These are phyloP conservation scores for Suhomyces sp. DNA, from an alignment of 805 yeast genomes.

Conservation along the genomic window DNA sequence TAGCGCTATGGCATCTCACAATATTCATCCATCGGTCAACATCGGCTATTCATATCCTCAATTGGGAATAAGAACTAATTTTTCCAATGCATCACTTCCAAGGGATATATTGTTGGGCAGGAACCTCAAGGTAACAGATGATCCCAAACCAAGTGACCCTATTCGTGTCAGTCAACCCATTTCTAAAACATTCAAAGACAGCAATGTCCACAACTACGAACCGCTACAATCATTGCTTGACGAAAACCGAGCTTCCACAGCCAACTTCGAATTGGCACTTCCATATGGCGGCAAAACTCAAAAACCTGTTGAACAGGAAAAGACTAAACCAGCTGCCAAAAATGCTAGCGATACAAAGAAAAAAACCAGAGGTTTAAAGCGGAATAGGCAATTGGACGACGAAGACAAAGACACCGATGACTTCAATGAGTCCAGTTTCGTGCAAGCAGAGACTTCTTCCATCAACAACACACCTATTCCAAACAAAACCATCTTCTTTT, in stretches of 20 bases:
- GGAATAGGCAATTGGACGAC: conserved; percentile 6
- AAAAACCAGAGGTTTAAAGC: conserved; percentile 9
- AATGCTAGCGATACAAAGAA: neutral
- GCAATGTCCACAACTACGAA: conserved; percentile 10
- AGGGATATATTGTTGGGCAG: conserved; percentile 17
- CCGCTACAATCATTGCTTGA: conserved; percentile 22
- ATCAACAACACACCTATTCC: conserved; percentile 24
- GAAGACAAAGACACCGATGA: neutral
- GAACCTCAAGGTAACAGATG: conserved; percentile 16
- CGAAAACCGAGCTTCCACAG: conserved; percentile 15
- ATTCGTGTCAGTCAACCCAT: conserved; percentile 12
- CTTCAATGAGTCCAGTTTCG: conserved; percentile 1
- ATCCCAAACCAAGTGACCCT: conserved; percentile 10
- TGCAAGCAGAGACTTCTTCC: conserved; percentile 11
- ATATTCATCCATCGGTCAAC: conserved; percentile 10
- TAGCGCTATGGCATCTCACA: neutral
- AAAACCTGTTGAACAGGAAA: neutral
- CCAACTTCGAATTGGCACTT: conserved; percentile 13
- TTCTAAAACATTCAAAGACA: conserved; percentile 8
- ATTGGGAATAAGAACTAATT: neutral
- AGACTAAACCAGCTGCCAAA: neutral
- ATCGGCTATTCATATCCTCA: conserved; percentile 21
- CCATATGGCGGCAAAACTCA: conserved; percentile 11
- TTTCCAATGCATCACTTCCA: conserved; percentile 5
- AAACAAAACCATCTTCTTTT: conserved; percentile 26